phyloP scores from a whole-genome alignment of 83 land plant species.

The Thuja plicata region DNA sequence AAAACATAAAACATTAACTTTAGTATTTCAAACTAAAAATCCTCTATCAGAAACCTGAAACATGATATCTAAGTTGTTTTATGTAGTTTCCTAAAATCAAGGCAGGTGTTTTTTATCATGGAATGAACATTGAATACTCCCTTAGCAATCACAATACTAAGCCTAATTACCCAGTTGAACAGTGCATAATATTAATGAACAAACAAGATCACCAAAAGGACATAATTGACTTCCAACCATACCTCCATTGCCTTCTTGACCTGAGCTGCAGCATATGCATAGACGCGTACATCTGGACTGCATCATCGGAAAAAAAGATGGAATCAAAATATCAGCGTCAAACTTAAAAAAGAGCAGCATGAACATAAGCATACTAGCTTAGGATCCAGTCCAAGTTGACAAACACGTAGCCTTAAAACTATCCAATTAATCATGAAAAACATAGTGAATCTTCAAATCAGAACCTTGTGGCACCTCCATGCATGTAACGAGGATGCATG shows the following conservation, averaged over 20 bases:
- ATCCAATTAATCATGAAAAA: not conserved
- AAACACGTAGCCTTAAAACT: not conserved
- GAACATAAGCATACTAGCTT: not conserved
- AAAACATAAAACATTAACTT: not conserved
- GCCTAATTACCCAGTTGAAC: not conserved
- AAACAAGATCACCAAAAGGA: not conserved
- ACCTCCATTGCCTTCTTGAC: slow-evolving; percentile 99
- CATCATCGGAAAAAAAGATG: not conserved
- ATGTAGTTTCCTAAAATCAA: not conserved
- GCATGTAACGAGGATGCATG: slow-evolving; percentile 95
- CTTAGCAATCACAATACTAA: not conserved
- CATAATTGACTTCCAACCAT: slow-evolving; percentile 1
- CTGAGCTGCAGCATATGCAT: slow-evolving; percentile 97
- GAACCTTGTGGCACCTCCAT: slow-evolving; percentile 96
- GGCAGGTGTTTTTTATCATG: not conserved
- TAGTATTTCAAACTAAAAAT: not conserved
- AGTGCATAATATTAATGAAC: not conserved
- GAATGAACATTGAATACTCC: not conserved
- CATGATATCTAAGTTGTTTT: not conserved
- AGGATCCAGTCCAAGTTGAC: not conserved
- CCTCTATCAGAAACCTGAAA: not conserved
- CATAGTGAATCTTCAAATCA: not conserved
- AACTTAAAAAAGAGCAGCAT: not conserved
- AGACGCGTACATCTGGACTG: slow-evolving; percentile 87
- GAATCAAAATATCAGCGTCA: not conserved